Base-by-base conservation (phyloP, 2,329 filamentous ascomycete genomes). In the Colletotrichum lentis region DNA sequence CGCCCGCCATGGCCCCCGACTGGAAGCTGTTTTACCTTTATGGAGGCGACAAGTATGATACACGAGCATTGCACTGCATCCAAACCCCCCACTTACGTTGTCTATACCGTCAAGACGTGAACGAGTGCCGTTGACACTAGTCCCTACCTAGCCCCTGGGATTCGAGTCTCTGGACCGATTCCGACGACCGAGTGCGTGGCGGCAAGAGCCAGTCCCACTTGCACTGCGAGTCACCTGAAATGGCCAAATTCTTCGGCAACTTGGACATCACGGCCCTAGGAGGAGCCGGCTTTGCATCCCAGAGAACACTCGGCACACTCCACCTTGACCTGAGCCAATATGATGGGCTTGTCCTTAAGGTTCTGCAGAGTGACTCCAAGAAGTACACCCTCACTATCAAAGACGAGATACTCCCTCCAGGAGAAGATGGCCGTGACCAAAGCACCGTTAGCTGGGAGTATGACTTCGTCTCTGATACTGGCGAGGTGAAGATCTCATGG, bases 221-320 rank as follows among this genome's bases (percentile, higher is more conserved):
- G n/a, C 77, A 76, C 49, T 77, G 78, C 55, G 67, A 74, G 22
- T 64, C 70, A 12, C 71, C 72, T 50, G 70, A 74, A 58, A 70
- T 70, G 77, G 88, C 90, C 77, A 63, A 84, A 78, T 94, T 94
- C 79, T 80, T 86, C 71, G 92, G 93, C 2, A 82, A 82, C 27
- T 84, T 96, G 22, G 92, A 96, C 78, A 93, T 90, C 70, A 85
- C 84, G 61, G 88, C 91, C 0, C 86, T 96, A 0, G 92, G 92
- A 31, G 92, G 91, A 37, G 92, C 93, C 0, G 93, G 93, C 5
- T 96, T 96, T 75, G 92, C 92, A 11, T 92, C 90, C 5, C 93
- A 95, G 76, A 86, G 90, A 54, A 93, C 90, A 5, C 84, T 82
- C 46, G 86, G 88, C 8, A 79, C 84, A 46, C 78, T 83, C 16